Evolutionary conservation across 2,329 filamentous ascomycete species (phyloP).

Genomic region (Alternaria sp.): DNA sequence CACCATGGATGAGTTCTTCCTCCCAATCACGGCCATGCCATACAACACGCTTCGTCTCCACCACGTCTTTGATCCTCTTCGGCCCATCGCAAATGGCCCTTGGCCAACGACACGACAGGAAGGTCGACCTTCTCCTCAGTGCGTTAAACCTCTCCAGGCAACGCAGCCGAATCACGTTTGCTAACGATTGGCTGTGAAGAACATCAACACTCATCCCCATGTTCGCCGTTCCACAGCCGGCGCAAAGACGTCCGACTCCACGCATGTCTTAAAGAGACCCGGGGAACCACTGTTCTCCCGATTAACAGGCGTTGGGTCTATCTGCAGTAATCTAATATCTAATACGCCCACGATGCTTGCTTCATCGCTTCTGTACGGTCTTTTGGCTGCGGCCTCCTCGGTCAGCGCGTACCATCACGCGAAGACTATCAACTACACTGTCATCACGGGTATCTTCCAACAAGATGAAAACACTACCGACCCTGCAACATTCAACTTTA

Average conservation of each 20-base stretch:
- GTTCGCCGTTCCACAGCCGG: constrained; percentile 6
- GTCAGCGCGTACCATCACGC: constrained; percentile 26
- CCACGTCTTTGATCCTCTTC: neutral
- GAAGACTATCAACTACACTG: constrained; percentile 65
- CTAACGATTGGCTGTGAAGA: constrained; percentile 34
- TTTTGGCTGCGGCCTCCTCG: constrained; percentile 30
- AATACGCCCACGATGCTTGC: constrained; percentile 24
- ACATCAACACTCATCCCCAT: constrained; percentile 4
- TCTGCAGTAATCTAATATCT: neutral
- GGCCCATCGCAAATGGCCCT: constrained; percentile 12
- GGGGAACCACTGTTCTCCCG: neutral
- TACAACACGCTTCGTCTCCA: constrained; percentile 13
- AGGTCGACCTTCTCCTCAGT: constrained; percentile 11
- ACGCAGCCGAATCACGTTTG: constrained; percentile 36
- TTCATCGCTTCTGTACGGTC: constrained; percentile 28
- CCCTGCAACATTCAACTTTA: constrained; percentile 61
- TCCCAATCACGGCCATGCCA: constrained; percentile 11
- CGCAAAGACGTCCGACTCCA: constrained; percentile 11
- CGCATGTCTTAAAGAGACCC: constrained; percentile 19
- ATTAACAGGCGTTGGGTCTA: neutral
- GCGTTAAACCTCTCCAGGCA: constrained; percentile 15
- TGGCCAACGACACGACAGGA: constrained; percentile 16
- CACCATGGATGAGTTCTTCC: neutral
- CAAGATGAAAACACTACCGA: constrained; percentile 68
- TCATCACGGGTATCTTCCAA: constrained; percentile 69